Evolutionary conservation across 768 basidiomycete genomes (phyloP), one percentile per base, ranked within the genome.

Genomic region (Tylopilus subfusipes): DNA sequence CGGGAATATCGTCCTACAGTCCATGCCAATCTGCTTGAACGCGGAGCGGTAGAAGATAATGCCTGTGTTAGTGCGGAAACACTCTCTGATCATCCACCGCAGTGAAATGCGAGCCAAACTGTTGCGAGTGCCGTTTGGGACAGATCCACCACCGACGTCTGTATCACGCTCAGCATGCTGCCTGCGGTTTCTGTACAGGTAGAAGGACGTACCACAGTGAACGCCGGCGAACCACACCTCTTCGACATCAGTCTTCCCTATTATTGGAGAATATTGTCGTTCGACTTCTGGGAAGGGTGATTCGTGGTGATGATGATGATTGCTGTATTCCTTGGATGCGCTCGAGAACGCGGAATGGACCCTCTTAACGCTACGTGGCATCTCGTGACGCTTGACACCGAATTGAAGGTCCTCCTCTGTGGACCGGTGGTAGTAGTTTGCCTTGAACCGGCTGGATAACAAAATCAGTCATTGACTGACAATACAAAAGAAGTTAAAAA

Each of bases 181-280:
- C 22, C 2, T 21, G 42, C 6, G 21, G 4, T 21, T 19, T 33
- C 38, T 11, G 16, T 24, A 22, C 14, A 16, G 31, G 33, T 11
- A 5, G n/a, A 29, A 6, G 29, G 24, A 70, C 77, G 27, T 59
- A 87, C 88, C 87, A 43, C 80, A 81, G 58, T 90, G 88, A 60
- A 78, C 82, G 0, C 89, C 89, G 4, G 87, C 68, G 60, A 91
- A 92, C 89, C 90, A 91, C 1, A 92, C 90, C 59, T 92, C 88
- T 44, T 81, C 76, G 4, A 88, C 81, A 54, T 90, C 72, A 1
- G 88, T 90, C 48, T 65, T 42, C 18, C 66, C 61, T 22, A 70
- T 67, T 4, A 69, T 65, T 18, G 49, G 58, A 57, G 75, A 67
- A 48, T 75, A 80, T 21, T 72, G 66, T 0, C 56, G 58, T 54